Evolutionary conservation across 495 filamentous ascomycete species (phyloP), one percentile per base, ranked within the genome.

Genomic region (Patellaria atrata): DNA sequence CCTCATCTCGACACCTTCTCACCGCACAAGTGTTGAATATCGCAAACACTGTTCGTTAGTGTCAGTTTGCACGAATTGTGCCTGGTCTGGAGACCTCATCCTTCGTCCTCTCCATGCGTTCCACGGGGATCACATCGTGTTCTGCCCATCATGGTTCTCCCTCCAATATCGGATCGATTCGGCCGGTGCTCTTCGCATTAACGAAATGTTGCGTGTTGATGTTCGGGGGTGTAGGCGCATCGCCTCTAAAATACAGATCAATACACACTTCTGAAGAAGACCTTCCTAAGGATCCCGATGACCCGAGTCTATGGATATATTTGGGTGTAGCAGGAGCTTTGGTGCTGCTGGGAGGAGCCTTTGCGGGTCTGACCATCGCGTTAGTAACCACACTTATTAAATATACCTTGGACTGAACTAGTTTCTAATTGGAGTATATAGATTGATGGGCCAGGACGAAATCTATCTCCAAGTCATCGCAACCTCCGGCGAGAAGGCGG

Each of bases 391-490:
- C 2, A 19, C 30, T 15, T 15, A 22, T 13, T 7, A 25, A 22
- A n/a, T n/a, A n/a, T n/a, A 18, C 9, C 7, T 18, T 29, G 22
- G 7, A 9, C n/a, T 20, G 5, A 5, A 22, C 5, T n/a, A 5
- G 16, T 13, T 32, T 14, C 38, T 43, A 21, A 46, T 39, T 35
- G 10, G n/a, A 3, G 2, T 12, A 14, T 29, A 10, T 38, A 75
- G 71, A 14, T 55, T 81, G 31, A 82, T 83, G 78, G 77, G 77
- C 1, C 77, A 92, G 60, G 89, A 97, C 62, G 84, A 91, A 51
- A 87, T 96, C 42, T 93, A 96, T 53, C 71, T 97, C 9, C 91
- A 94, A 61, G 89, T 97, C 39, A 83, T 97, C 43, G 67, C 76
- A 38, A 73, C 71, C 26, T 84, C 83, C n/a, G 77, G 83, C 26